phyloP scores from a whole-genome alignment of 192 early-diverging fungal species.

The Anaeromyces robustus region DNA sequence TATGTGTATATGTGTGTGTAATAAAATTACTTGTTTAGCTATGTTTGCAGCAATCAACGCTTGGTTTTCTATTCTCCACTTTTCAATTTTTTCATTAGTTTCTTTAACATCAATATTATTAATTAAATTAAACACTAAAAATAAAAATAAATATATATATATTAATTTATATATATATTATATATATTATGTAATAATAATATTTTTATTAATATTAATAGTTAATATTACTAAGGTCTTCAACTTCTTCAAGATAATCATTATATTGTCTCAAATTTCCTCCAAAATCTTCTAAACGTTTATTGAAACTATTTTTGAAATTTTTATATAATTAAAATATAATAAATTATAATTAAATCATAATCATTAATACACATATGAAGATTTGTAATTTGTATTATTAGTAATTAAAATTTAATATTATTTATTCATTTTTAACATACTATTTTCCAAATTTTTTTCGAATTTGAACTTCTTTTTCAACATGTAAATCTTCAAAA shows the following conservation, averaged over 20 bases:
- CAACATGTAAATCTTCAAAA: slow-evolving; percentile 87
- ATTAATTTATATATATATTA: not conserved
- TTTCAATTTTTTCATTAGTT: slow-evolving; percentile 57
- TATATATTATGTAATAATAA: not conserved
- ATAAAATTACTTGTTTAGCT: slow-evolving; percentile 24
- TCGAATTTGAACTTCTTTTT: slow-evolving; percentile 81
- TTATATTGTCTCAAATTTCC: slow-evolving; percentile 55
- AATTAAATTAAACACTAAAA: slow-evolving; percentile 60
- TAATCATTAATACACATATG: too few relatives aligned
- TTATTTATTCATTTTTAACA: not conserved
- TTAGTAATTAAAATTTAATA: too few relatives aligned
- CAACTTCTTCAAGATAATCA: slow-evolving; percentile 82
- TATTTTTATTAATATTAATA: not conserved
- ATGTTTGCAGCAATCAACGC: slow-evolving; percentile 58
- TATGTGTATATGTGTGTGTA: too few relatives aligned
- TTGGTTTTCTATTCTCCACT: slow-evolving; percentile 62
- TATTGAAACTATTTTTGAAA: slow-evolving; percentile 53
- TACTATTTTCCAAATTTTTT: slow-evolving; percentile 55
- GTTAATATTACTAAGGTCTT: slow-evolving; percentile 47
- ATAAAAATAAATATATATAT: not conserved
- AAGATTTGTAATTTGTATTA: not conserved
- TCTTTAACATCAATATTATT: slow-evolving; percentile 74
- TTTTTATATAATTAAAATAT: too few relatives aligned
- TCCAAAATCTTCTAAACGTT: slow-evolving; percentile 77
- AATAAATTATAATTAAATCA: too few relatives aligned